Evolutionary conservation across 208 protist species (phyloP).

Genomic region (Naegleria lovaniensis): DNA sequence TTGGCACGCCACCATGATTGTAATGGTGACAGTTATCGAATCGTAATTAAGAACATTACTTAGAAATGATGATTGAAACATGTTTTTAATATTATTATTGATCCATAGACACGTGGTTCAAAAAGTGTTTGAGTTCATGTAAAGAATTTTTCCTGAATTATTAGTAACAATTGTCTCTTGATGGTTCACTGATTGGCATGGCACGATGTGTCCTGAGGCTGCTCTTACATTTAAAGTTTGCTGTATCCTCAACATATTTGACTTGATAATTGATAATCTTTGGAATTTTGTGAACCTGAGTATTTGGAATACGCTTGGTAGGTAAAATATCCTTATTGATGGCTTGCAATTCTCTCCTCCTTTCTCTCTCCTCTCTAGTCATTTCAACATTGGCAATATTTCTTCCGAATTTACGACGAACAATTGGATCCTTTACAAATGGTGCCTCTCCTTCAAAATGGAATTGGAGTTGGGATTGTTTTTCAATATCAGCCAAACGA

Average conservation of each 20-base stretch:
- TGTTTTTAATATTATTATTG: too few species aligned
- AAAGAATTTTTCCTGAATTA: too few species aligned
- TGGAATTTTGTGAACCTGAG: constrained; percentile 9
- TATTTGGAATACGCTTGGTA: neutral
- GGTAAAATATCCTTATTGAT: neutral
- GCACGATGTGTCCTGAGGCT: neutral
- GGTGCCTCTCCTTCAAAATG: neutral
- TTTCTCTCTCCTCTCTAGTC: neutral
- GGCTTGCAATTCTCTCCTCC: neutral
- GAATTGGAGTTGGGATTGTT: neutral
- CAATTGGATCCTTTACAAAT: constrained; percentile 1
- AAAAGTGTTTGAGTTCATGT: too few species aligned
- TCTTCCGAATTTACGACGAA: neutral
- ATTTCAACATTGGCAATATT: neutral
- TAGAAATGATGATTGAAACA: too few species aligned
- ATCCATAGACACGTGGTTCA: too few species aligned
- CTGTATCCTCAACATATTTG: constrained; percentile 2
- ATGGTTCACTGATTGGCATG: neutral
- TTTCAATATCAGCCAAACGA: neutral
- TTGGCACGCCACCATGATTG: too few species aligned
- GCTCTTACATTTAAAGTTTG: constrained; percentile 10
- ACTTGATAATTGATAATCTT: constrained; percentile 25
- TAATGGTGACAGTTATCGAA: too few species aligned
- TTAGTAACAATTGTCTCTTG: neutral
- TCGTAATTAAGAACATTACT: too few species aligned